A percentile compares a stretch with the other conserved stretches of the same genome.
Conservation (phyloP, 108 stramenopile genomes). For the Nitzschia inconspicua region DNA sequence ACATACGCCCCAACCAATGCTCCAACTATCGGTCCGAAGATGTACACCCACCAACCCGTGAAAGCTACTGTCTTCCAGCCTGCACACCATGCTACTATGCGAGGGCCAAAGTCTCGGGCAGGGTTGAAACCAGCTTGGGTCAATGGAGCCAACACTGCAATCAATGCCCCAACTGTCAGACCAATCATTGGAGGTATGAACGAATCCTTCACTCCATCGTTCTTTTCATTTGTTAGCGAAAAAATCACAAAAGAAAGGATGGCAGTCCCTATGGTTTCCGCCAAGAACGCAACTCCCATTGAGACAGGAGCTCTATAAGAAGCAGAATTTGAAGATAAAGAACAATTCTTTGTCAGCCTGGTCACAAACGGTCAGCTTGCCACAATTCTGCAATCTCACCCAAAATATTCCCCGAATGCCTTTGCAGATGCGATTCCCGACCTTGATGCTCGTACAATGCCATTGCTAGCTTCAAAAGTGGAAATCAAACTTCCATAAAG, state of each 20-base stretch:
- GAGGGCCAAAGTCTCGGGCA: conserved; percentile 68
- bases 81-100: conserved; percentile 52
- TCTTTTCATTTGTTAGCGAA: conserved; percentile 42
- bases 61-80: conserved; percentile 60
- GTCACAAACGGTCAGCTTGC: background rate
- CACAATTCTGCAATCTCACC: conserved; percentile 10
- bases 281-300: conserved; percentile 27
- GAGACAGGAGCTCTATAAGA: conserved; percentile 24
- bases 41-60: conserved; percentile 58
- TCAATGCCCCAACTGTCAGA: conserved; percentile 38
- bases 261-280: conserved; percentile 48
- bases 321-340: background rate
- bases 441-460: conserved; percentile 26
- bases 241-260: conserved; percentile 53
- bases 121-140: conserved; percentile 71
- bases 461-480: conserved; percentile 29
- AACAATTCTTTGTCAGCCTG: background rate
- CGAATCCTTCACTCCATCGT: conserved; percentile 28
- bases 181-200: conserved; percentile 52
- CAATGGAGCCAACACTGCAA: conserved; percentile 49
- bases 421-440: conserved; percentile 37
- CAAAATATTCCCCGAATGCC: conserved; percentile 53
- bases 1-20: conserved; percentile 43
- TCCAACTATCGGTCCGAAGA: conserved; percentile 47
- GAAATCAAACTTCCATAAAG: conserved; percentile 34